These are phyloP conservation scores for Lolium multiflorum DNA, from an alignment of 176 grass and related monocot genomes.

Conservation along the genomic window DNA sequence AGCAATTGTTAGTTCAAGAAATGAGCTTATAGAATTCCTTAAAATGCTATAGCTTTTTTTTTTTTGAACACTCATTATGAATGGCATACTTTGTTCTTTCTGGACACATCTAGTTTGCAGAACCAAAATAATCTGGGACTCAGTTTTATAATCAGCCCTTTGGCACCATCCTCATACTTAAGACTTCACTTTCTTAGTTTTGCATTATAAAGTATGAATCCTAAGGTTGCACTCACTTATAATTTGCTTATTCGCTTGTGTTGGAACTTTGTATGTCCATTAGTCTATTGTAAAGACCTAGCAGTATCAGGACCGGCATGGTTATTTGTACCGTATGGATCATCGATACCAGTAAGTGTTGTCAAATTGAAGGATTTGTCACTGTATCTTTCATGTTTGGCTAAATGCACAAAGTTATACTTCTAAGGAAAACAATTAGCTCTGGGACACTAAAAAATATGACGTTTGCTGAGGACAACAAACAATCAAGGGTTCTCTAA, in stretches of 20 bases:
- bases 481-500: background rate
- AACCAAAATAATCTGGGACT: background rate
- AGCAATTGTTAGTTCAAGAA: background rate
- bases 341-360: background rate
- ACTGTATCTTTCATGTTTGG: background rate
- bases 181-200: background rate
- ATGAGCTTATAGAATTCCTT: background rate
- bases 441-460: background rate
- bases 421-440: background rate
- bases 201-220: conserved; percentile 11
- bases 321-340: background rate
- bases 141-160: background rate
- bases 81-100: background rate
- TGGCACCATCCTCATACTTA: background rate
- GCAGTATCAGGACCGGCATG: conserved; percentile 25
- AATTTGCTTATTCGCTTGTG: background rate
- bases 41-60: background rate
- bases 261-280: conserved; percentile 7
- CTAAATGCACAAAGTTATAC: background rate
- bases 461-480: conserved; percentile 4
- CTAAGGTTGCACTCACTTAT: background rate
- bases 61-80: too few species aligned
- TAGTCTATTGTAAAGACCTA: conserved; percentile 20
- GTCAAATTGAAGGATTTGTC: background rate
- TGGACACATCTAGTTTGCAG: conserved; percentile 10